Evolutionary conservation across 2,329 filamentous ascomycete genomes (phyloP), one percentile per base, ranked within the genome.

Genomic region (Alternaria brassicae): DNA sequence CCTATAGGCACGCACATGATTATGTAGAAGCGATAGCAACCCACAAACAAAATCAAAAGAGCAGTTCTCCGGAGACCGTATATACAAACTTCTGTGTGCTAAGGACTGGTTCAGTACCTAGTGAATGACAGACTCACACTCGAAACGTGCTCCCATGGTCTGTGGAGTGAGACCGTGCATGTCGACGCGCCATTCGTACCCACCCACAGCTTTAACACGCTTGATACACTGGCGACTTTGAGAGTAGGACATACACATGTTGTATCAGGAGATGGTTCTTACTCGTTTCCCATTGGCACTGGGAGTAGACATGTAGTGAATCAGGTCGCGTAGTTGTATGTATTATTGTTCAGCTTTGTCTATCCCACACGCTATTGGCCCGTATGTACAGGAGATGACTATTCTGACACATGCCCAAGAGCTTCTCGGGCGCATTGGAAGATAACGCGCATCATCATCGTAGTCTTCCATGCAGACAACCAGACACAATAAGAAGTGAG

Each of bases 1-100:
- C 36, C 45, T 42, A 32, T 44, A 49, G 27, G 23, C 34, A 21
- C 32, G 41, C 32, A 34, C 40, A 42, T 56, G 48, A 50, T 54
- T 23, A 63, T 51, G 49, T 63, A 55, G 53, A 47, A 53, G 54
- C 41, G 45, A 55, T 61, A 63, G 51, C 52, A 51, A 61, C 25
- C 30, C 37, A 53, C 34, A 55, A 58, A 60, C 50, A 49, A 47
- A 21, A n/a, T n/a, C n/a, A n/a, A 47, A 34, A 49, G 12, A 55
- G 30, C 47, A 44, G 19, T 49, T 50, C 19, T 34, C 50, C 40
- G 9, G 49, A 48, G 34, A 36, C 23, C n/a, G n/a, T 17, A 3
- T 12, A 17, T 13, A 25, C 10, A 23, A 12, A 2, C 30, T 39
- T 36, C 6, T 42, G 25, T 17, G 6, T 55, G 28, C 30, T 23